A percentile compares a stretch with the other conserved stretches of the same genome.
These are phyloP conservation scores for Pyronema domesticum DNA, from an alignment of 495 filamentous ascomycete species.

Conservation along the genomic window DNA sequence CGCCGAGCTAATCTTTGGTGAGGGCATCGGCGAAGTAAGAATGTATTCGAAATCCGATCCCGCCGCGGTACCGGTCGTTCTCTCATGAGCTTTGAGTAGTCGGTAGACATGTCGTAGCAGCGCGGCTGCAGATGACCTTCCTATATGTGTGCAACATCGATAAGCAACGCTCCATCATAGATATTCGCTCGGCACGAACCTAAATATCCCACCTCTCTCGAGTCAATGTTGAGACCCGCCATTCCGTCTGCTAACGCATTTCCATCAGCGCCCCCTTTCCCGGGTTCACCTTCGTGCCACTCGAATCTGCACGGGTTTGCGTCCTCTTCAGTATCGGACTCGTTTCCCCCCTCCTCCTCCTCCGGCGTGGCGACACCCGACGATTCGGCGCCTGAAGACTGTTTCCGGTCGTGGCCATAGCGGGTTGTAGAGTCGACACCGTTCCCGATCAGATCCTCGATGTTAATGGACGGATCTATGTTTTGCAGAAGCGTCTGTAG, in stretches of 20 bases:
- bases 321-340: constrained; percentile 11
- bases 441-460: constrained; percentile 18
- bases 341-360: constrained; percentile 7
- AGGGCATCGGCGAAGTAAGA: constrained; percentile 24
- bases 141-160: constrained; percentile 7
- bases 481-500: constrained; percentile 21
- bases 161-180: background rate
- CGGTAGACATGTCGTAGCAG: constrained; percentile 15
- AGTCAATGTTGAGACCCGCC: constrained; percentile 24
- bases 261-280: constrained; percentile 3
- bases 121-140: constrained; percentile 16
- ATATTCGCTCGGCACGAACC: constrained; percentile 10
- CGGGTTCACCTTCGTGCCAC: constrained; percentile 20
- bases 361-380: constrained; percentile 6
- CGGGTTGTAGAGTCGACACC: constrained; percentile 5
- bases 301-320: constrained; percentile 20
- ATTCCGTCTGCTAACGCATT: constrained; percentile 21
- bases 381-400: constrained; percentile 1
- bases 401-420: constrained; percentile 7
- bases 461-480: constrained; percentile 24
- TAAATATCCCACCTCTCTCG: constrained; percentile 24
- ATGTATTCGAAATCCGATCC: constrained; percentile 3
- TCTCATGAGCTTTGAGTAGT: constrained; percentile 5
- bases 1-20: constrained; percentile 11
- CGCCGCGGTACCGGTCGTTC: constrained; percentile 1